Evolutionary conservation across 495 filamentous ascomycete genomes (phyloP), one percentile per base, ranked within the genome.

Genomic region (Hypoxylon lenormandii): DNA sequence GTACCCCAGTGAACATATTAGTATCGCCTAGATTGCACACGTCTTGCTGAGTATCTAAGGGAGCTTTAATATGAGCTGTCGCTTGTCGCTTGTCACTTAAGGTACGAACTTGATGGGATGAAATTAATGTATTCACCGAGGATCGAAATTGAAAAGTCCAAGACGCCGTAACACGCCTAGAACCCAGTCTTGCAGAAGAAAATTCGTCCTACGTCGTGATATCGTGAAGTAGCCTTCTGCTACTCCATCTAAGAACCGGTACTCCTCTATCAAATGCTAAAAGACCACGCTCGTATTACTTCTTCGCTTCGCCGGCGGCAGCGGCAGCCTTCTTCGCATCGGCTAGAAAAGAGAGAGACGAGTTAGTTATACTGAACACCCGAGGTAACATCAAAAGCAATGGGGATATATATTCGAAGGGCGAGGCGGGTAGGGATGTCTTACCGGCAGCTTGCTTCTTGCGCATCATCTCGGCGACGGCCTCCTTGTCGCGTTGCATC

Each of bases 391-490:
- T 26, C 5, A 26, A 5, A 26, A 26, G 23, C 23, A 26, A 26
- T 26, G 43, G 22, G 46, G 5, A 45, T 18, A 18, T 48, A 48
- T 36, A 16, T 16, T 15, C 3, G 16, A 16, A 36, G 52, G 36
- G 36, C 7, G 12, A n/a, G 46, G 36, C 15, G 1, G 22, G 21
- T 26, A 13, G 36, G 13, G 30, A 21, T 49, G n/a, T n/a, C 81
- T 66, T 84, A 97, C 93, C 93, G 65, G 89, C 90, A 64, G 82
- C 85, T 80, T 97, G 94, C 85, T 97, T 97, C 79, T 90, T 86
- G 37, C 91, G 86, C 94, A 97, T 97, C 77, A 92, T 93, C 37
- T 85, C 83, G 18, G 94, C 93, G 50, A 86, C 86, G 37, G 85
- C 80, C 75, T 96, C 92, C 80, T 93, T 94, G 50, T 88, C 83